phyloP scores from a whole-genome alignment of 2,329 filamentous ascomycete species.

The Trichophyton verrucosum region DNA sequence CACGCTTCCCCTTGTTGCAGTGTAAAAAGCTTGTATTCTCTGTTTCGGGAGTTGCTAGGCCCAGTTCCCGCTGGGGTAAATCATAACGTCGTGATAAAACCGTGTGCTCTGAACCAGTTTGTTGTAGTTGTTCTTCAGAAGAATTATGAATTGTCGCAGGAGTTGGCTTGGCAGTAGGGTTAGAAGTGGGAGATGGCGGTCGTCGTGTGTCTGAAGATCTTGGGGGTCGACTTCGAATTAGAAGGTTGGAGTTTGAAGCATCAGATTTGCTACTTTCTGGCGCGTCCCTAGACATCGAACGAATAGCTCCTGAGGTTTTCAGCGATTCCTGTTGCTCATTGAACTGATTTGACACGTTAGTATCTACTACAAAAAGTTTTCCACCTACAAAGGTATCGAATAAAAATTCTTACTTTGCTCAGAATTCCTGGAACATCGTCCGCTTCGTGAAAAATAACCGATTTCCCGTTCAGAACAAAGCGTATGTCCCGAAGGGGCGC shows the following conservation, averaged over 20 bases:
- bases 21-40: constrained; percentile 22
- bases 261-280: background rate
- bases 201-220: constrained; percentile 1
- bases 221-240: background rate
- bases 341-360: background rate
- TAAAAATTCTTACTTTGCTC: constrained; percentile 37
- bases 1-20: background rate
- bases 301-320: background rate
- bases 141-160: background rate
- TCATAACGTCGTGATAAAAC: constrained; percentile 2
- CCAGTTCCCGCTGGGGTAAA: constrained; percentile 20
- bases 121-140: background rate
- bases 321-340: background rate
- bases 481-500: constrained; percentile 63
- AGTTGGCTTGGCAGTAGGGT: background rate
- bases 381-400: no score
- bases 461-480: constrained; percentile 54
- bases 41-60: constrained; percentile 31
- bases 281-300: background rate
- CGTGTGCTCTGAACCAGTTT: background rate
- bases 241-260: background rate
- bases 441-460: constrained; percentile 51
- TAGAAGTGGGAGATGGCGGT: constrained; percentile 5
- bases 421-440: constrained; percentile 44
- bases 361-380: no score